Evolutionary conservation across 345 rosid genomes (phyloP).

Genomic region (Salix brachista): DNA sequence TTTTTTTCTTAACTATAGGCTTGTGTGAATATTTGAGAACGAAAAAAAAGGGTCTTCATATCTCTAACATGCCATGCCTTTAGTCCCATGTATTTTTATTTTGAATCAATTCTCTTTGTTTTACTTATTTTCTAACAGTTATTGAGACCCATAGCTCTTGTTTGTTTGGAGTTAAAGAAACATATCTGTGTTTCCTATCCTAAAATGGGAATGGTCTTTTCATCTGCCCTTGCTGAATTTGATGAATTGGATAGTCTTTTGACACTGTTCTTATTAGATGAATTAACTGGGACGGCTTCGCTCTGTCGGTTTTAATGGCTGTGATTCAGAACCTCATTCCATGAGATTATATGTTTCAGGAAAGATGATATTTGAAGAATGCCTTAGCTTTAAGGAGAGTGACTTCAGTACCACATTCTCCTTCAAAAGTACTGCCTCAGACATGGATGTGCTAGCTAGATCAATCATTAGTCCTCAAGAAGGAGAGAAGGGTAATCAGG

Average conservation of each 20-base stretch:
- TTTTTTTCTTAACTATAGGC: neutral
- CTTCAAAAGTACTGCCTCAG: constrained; percentile 29
- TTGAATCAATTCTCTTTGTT: neutral
- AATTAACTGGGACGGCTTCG: constrained; percentile 23
- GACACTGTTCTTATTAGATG: constrained; percentile 29
- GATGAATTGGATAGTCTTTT: constrained; percentile 25
- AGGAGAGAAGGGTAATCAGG: constrained; percentile 19
- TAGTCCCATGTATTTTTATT: neutral
- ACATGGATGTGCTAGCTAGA: constrained; percentile 14
- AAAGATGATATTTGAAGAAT: constrained; percentile 21
- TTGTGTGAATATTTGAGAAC: neutral
- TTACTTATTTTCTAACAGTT: constrained; percentile 10
- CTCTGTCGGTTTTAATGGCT: constrained; percentile 41
- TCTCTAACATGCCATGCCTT: neutral
- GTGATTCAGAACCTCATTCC: constrained; percentile 27
- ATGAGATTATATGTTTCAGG: constrained; percentile 31
- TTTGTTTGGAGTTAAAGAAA: neutral
- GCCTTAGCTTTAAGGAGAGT: constrained; percentile 34
- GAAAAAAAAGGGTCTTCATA: neutral
- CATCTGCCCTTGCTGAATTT: constrained; percentile 26
- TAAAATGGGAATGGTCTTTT: constrained; percentile 31
- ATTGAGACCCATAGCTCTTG: constrained; percentile 14
- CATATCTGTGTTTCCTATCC: neutral
- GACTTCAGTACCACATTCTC: constrained; percentile 21
- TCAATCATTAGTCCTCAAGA: constrained; percentile 22